Evolutionary conservation across 129 eudicot species (phyloP), one percentile per base, ranked within the genome.

Genomic region (Centrapalus pauciflorus): DNA sequence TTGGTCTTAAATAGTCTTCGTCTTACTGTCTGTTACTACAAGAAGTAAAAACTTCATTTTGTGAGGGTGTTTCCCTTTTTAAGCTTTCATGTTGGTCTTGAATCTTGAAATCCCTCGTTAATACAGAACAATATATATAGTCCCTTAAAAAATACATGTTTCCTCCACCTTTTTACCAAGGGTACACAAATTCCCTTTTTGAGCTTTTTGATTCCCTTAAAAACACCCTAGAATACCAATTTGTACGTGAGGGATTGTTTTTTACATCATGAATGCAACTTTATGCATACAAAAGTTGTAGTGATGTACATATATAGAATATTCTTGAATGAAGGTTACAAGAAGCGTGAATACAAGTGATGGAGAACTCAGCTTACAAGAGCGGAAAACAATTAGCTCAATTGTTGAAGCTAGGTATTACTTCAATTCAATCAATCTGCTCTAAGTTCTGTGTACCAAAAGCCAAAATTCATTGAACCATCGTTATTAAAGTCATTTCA

Each of bases 391-490:
- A 41, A 84, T 84, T 48, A 76, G 78, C 46, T 77, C 95, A 55
- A 82, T 88, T 52, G 95, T 79, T n/a, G 82, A 79, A 66, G 90
- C 95, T 54, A 84, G 95, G 95, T 87, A 69, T 17, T 32, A 38
- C 38, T 72, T 32, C 38, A 19, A 30, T 24, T 46, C 25, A 66
- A 59, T 35, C 51, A 33, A n/a, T 4, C 14, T 64, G 58, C 37
- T 58, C 70, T 55, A 11, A 49, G 16, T 55, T 62, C 11, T 43
- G 32, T 23, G 0, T 30, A 3, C 35, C 33, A 11, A 51, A 32
- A 29, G 52, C 38, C 54, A 48, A 48, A 16, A 49, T 49, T 4
- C 43, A 4, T 64, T 5, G 16, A 45, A n/a, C n/a, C n/a, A n/a
- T n/a, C n/a, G n/a, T n/a, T n/a, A n/a, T n/a, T n/a, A n/a, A n/a